phyloP scores from a whole-genome alignment of 75 land plant genomes.

The Cupressus sempervirens region DNA sequence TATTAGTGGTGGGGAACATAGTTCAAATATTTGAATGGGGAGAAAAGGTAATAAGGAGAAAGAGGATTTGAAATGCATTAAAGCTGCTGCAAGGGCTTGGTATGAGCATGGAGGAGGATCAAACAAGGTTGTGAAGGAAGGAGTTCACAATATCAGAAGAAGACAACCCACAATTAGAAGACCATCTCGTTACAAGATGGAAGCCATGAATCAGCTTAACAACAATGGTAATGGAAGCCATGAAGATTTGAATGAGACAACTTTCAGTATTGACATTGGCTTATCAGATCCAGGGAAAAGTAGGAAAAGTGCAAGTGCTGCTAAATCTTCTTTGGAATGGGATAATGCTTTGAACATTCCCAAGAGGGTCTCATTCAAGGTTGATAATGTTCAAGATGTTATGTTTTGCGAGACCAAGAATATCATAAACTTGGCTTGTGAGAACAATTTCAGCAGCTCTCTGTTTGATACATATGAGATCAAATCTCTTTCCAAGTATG shows the following conservation, averaged over 20 bases:
- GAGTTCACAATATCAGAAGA: background rate
- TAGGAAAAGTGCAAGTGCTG: background rate
- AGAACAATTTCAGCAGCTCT: constrained; percentile 12
- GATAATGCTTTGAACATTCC: background rate
- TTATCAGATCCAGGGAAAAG: background rate
- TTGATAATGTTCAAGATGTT: background rate
- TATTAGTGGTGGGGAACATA: background rate
- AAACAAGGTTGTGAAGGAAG: background rate
- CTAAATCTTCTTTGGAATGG: background rate
- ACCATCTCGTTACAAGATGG: background rate
- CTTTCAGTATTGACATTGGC: background rate
- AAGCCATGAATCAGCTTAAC: background rate
- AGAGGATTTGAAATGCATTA: constrained; percentile 1
- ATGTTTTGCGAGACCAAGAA: constrained; percentile 7
- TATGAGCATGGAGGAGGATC: background rate
- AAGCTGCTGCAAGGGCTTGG: background rate
- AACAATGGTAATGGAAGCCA: background rate
- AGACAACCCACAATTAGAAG: background rate
- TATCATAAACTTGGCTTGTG: background rate
- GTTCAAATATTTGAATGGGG: background rate
- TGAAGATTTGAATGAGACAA: background rate
- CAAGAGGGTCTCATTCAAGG: background rate
- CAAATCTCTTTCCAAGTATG: constrained; percentile 9
- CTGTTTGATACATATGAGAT: constrained; percentile 12
- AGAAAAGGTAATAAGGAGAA: background rate